Conservation (phyloP, 495 filamentous ascomycete genomes). For the Aspergillus olivimuriae region DNA sequence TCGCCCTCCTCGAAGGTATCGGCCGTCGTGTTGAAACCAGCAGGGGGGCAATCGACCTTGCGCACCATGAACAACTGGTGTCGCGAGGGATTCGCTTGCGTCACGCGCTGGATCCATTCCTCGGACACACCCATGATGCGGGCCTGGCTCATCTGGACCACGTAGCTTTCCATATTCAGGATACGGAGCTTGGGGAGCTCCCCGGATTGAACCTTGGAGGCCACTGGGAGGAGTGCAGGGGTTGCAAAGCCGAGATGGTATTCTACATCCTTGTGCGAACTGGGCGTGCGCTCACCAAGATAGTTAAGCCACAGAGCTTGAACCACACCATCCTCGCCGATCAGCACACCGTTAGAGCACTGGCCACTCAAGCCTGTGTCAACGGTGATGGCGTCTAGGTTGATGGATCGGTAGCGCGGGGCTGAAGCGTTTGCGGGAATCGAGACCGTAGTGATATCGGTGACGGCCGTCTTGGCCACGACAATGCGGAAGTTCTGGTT, state of each 20-base stretch:
- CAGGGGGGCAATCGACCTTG: slow-evolving; percentile 72
- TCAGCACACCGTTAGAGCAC: slow-evolving; percentile 90
- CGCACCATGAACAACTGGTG: slow-evolving; percentile 99
- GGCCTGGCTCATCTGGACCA: slow-evolving; percentile 96
- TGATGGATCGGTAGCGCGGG: slow-evolving; percentile 92
- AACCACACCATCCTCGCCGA: slow-evolving; percentile 83
- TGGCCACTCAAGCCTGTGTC: slow-evolving; percentile 86
- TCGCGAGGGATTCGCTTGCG: slow-evolving; percentile 75
- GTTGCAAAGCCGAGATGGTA: slow-evolving; percentile 94
- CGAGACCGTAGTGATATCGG: slow-evolving; percentile 94
- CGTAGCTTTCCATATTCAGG: slow-evolving; percentile 86
- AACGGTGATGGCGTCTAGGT: slow-evolving; percentile 95
- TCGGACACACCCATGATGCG: slow-evolving; percentile 96
- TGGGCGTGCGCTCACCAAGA: slow-evolving; percentile 76
- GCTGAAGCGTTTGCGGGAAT: slow-evolving; percentile 89
- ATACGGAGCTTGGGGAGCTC: slow-evolving; percentile 75
- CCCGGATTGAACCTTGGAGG: slow-evolving; percentile 76
- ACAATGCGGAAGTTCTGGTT: slow-evolving; percentile 93
- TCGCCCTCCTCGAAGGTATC: slow-evolving; percentile 76
- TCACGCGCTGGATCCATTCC: slow-evolving; percentile 88
- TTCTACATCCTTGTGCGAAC: slow-evolving; percentile 82
- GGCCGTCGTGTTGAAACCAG: slow-evolving; percentile 27
- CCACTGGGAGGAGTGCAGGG: slow-evolving; percentile 77
- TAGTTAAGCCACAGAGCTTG: slow-evolving; percentile 96
- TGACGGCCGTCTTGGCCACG: slow-evolving; percentile 89